Percentiles rank a stretch among this genome's conserved stretches.
These are phyloP conservation scores for Boletus rubescentipes DNA, from an alignment of 768 basidiomycete species.

Conservation along the genomic window DNA sequence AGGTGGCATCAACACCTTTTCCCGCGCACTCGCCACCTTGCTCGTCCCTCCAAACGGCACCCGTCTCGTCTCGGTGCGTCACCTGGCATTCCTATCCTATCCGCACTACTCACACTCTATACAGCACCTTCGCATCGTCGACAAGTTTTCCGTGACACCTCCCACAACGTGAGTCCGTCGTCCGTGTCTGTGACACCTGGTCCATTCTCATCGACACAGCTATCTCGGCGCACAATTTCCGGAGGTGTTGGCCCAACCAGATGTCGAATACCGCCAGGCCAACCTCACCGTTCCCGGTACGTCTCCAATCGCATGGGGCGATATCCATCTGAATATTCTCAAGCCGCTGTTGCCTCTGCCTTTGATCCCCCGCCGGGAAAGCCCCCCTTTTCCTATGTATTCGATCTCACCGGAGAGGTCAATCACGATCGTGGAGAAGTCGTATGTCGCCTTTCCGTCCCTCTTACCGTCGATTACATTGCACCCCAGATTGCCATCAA, in stretches of 20 bases:
- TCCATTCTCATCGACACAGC: constrained; percentile 37
- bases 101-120: constrained; percentile 5
- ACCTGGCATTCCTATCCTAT: constrained; percentile 9
- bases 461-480: constrained; percentile 5
- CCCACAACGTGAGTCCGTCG: constrained; percentile 62
- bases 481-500: constrained; percentile 70
- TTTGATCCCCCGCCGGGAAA: constrained; percentile 74
- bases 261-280: constrained; percentile 79
- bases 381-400: constrained; percentile 74
- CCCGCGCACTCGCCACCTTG: constrained; percentile 64
- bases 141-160: constrained; percentile 70
- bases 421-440: constrained; percentile 72
- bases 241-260: constrained; percentile 59
- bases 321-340: constrained; percentile 14
- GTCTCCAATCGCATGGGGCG: constrained; percentile 23
- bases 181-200: constrained; percentile 12
- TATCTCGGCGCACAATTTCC: constrained; percentile 80
- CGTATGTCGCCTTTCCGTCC: constrained; percentile 40
- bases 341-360: constrained; percentile 64
- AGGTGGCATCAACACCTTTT: constrained; percentile 83
- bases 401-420: constrained; percentile 83
- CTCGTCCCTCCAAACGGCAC: constrained; percentile 70
- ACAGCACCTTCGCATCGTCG: constrained; percentile 69
- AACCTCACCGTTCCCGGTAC: constrained; percentile 74
- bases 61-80: constrained; percentile 67